Evolutionary conservation across 2,329 filamentous ascomycete genomes (phyloP), one percentile per base, ranked within the genome.

Genomic region (Exserohilum turcica): DNA sequence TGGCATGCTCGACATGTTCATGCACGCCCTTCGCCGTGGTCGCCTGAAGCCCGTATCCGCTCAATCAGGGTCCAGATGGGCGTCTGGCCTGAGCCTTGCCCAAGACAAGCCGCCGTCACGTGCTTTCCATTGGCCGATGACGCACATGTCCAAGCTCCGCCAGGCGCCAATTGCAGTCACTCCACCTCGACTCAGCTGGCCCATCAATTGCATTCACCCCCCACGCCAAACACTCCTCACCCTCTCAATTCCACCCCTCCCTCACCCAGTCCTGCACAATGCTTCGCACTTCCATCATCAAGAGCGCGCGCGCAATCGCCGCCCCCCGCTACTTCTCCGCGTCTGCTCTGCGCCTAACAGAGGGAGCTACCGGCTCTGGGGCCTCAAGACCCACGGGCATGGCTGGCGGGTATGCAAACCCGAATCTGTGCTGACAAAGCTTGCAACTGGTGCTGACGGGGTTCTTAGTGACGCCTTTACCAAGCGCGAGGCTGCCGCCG

Each of bases 401-500:
- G 31, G 72, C 72, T 45, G 58, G 64, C 43, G 72, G 68, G 75
- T 76, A 59, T 60, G 68, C 24, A 57, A 39, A 32, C 49, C 43
- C 48, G 48, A 10, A 6, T 12, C 3, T 28, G 12, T 49, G 40
- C 18, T 24, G 40, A 5, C 6, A 18, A 3, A 10, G 8, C 9
- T 3, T 35, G 28, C 16, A 5, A 29, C 1, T 10, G 10, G 35
- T 16, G 33, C 61, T 65, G 49, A 68, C 43, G 4, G 9, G 12
- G 38, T 6, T 15, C 3, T 66, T 63, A 96, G 93, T 67, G 93
- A 99, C 74, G 86, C 91, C 52, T 99, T 97, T 85, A 91, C 88
- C 79, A 89, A 88, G 79, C 91, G 94, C 68, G 94, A 99, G 79
- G 85, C 88, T 74, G 93, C 93, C 64, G 83, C 80, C 74, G 94